phyloP scores from a whole-genome alignment of 805 yeast species.

The Monosporozyma aquatica region DNA sequence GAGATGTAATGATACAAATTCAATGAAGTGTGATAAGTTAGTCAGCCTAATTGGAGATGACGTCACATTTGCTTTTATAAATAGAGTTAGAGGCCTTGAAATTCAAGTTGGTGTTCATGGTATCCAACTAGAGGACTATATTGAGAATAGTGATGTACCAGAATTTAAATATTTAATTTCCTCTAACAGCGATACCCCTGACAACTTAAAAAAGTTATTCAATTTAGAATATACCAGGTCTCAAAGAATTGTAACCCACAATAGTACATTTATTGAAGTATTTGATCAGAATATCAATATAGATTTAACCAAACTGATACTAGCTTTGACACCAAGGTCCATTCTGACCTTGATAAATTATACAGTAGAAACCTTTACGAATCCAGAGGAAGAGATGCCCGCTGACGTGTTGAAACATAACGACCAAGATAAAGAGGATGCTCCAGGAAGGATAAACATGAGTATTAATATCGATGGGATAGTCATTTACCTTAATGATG shows the following conservation, averaged over 20 bases:
- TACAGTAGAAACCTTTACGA: constrained; percentile 77
- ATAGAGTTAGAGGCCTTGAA: constrained; percentile 51
- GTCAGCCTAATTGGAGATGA: constrained; percentile 66
- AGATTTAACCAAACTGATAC: constrained; percentile 66
- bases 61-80: constrained; percentile 50
- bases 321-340: constrained; percentile 70
- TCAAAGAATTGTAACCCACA: constrained; percentile 49
- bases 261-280: constrained; percentile 46
- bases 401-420: constrained; percentile 67
- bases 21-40: constrained; percentile 55
- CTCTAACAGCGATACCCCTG: constrained; percentile 33
- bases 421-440: constrained; percentile 43
- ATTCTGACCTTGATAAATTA: constrained; percentile 72
- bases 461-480: constrained; percentile 63
- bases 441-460: constrained; percentile 71
- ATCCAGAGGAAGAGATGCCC: constrained; percentile 59
- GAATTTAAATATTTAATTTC: constrained; percentile 65
- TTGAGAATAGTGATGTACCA: constrained; percentile 47
- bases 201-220: constrained; percentile 38
- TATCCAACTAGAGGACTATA: constrained; percentile 63
- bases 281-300: constrained; percentile 70
- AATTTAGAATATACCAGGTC: constrained; percentile 48
- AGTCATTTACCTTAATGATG: constrained; percentile 69
- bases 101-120: constrained; percentile 57
- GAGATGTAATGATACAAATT: constrained; percentile 55